Percentiles rank a stretch among this genome's conserved stretches.
Conservation (phyloP, 2,329 filamentous ascomycete genomes). For the Penicillium sp. region DNA sequence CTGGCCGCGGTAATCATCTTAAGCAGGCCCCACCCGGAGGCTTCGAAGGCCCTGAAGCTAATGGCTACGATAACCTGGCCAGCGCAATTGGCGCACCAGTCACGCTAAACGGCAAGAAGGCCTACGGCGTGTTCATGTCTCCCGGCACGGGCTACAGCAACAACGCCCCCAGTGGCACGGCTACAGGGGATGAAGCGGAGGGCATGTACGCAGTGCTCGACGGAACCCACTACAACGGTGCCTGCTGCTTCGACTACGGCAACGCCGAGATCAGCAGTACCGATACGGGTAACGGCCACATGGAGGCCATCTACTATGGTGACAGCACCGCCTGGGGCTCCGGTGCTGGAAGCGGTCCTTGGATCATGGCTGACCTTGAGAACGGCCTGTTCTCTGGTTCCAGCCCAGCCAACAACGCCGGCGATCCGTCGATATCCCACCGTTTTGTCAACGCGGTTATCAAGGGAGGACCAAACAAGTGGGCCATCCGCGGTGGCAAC, state of each 20-base stretch:
- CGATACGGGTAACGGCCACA: conserved; percentile 62
- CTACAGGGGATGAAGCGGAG: conserved; percentile 52
- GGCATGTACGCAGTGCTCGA: conserved; percentile 37
- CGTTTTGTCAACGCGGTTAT: conserved; percentile 58
- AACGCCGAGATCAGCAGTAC: conserved; percentile 53
- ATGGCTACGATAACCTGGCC: conserved; percentile 60
- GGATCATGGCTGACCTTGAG: conserved; percentile 68
- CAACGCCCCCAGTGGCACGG: conserved; percentile 52
- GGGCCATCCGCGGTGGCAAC: conserved; percentile 60
- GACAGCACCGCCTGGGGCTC: conserved; percentile 54
- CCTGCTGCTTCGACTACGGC: conserved; percentile 54
- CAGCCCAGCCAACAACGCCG: conserved; percentile 47
- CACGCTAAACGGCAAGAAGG: conserved; percentile 58
- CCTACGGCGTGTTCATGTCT: conserved; percentile 62
- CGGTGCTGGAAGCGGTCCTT: conserved; percentile 59
- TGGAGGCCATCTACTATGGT: conserved; percentile 68
- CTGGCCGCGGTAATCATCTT: conserved; percentile 60
- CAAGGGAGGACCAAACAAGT: conserved; percentile 56
- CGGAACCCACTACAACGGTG: conserved; percentile 35
- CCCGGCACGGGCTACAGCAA: conserved; percentile 64
- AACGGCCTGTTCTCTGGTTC: conserved; percentile 62
- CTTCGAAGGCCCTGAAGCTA: conserved; percentile 54
- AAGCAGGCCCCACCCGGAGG: conserved; percentile 60
- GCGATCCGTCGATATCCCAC: conserved; percentile 51
- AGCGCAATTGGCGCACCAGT: conserved; percentile 60